Evolutionary conservation across 1,284 basidiomycete genomes (phyloP).

Genomic region (Cutaneotrichosporon cavernicola): DNA sequence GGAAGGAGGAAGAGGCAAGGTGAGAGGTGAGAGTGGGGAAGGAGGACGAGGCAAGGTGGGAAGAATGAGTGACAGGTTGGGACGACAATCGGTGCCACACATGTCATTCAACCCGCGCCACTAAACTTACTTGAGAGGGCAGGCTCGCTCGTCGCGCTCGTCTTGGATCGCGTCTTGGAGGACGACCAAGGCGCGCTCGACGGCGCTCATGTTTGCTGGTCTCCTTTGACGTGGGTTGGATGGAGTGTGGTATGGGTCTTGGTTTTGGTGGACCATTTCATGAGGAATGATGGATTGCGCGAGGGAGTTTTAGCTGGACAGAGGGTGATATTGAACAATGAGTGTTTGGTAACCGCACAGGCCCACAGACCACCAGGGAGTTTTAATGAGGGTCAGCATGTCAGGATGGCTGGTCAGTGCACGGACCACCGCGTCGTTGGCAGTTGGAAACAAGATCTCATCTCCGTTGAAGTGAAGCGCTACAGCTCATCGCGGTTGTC

Average conservation of each 20-base stretch:
- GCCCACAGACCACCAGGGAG: no score
- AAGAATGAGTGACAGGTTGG: neutral
- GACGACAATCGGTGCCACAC: neutral
- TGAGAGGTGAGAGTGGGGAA: neutral
- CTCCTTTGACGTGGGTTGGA: neutral
- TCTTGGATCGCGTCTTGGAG: neutral
- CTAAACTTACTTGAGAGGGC: neutral
- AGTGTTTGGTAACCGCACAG: neutral
- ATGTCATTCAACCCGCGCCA: neutral
- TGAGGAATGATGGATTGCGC: no score
- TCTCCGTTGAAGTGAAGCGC: no score
- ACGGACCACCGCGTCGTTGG: neutral
- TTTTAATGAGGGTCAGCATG: neutral
- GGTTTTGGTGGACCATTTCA: neutral
- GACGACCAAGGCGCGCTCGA: neutral
- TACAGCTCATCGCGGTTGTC: constrained; percentile 22
- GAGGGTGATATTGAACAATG: neutral
- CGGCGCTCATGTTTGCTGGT: neutral
- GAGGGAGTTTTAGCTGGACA: no score
- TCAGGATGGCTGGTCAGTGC: neutral
- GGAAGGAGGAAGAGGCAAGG: no score
- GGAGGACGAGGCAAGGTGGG: neutral
- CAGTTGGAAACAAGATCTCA: no score
- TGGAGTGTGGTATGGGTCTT: neutral
- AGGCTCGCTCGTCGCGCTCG: neutral